phyloP scores from a whole-genome alignment of 441 rosid genomes.

The Syzygium syzygioides region DNA sequence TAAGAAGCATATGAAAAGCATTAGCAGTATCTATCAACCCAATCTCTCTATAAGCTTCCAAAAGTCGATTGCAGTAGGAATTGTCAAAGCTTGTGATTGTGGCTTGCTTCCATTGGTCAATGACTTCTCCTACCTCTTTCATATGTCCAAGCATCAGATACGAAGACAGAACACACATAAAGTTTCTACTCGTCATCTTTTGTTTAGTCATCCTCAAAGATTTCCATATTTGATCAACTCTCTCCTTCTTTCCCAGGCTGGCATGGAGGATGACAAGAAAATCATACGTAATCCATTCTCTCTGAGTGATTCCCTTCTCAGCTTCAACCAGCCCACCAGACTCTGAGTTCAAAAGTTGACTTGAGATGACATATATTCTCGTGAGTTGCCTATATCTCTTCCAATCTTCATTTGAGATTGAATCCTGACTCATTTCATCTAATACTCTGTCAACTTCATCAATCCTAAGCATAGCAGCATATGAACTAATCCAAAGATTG shows the following conservation, averaged over 20 bases:
- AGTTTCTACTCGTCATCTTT: constrained; percentile 78
- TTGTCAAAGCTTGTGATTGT: constrained; percentile 45
- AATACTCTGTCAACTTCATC: constrained; percentile 53
- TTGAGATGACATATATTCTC: constrained; percentile 44
- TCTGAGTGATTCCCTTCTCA: constrained; percentile 51
- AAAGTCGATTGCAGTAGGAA: constrained; percentile 50
- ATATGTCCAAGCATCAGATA: constrained; percentile 67
- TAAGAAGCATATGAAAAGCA: constrained; percentile 47
- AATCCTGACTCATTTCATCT: constrained; percentile 54
- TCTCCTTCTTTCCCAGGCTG: constrained; percentile 68
- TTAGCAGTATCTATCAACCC: constrained; percentile 49
- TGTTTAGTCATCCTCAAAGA: constrained; percentile 80
- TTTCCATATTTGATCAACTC: constrained; percentile 84
- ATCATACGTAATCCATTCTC: constrained; percentile 92
- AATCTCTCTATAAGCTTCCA: constrained; percentile 39
- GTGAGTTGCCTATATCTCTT: constrained; percentile 43
- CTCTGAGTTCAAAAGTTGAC: constrained; percentile 40
- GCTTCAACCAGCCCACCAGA: constrained; percentile 46
- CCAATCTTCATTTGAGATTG: constrained; percentile 55
- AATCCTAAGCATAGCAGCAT: constrained; percentile 58
- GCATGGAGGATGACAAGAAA: constrained; percentile 73
- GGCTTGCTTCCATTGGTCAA: constrained; percentile 80
- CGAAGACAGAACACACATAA: constrained; percentile 60
- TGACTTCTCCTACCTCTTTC: constrained; percentile 66
- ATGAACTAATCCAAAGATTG: constrained; percentile 86